Conservation (phyloP, 202 grass and related monocot species). For the Zizania palustris region DNA sequence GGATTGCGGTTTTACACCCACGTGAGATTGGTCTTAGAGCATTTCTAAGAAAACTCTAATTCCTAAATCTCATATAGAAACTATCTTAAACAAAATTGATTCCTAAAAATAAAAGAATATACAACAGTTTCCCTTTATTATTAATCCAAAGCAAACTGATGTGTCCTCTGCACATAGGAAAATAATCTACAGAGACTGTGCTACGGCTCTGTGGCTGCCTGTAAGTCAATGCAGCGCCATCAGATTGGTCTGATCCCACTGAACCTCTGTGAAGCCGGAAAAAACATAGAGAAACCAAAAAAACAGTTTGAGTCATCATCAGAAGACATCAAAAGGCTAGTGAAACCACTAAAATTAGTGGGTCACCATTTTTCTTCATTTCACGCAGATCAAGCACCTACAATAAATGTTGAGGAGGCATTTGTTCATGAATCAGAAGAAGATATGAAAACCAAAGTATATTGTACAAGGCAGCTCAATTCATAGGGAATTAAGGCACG, state of each 20-base stretch:
- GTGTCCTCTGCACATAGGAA: no score
- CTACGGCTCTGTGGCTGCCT: no score
- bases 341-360: conserved; percentile 68
- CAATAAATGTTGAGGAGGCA: conserved; percentile 27
- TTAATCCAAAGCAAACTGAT: no score
- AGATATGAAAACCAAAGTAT: background rate
- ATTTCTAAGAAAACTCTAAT: no score
- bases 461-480: background rate
- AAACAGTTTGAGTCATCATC: background rate
- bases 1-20: background rate
- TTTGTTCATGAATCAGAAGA: background rate
- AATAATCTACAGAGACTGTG: no score
- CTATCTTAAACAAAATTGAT: no score
- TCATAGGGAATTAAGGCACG: background rate
- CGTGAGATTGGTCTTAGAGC: background rate
- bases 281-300: background rate
- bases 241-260: no score
- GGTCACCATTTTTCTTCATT: conserved; percentile 64
- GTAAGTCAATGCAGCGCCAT: no score
- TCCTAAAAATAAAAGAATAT: no score
- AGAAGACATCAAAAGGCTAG: conserved; percentile 39
- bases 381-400: conserved; percentile 83
- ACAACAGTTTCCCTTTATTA: no score
- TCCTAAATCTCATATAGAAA: no score
- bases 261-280: no score